These are phyloP conservation scores for Halophytophthora polymorphica DNA, from an alignment of 352 stramenopile genomes.

Conservation along the genomic window DNA sequence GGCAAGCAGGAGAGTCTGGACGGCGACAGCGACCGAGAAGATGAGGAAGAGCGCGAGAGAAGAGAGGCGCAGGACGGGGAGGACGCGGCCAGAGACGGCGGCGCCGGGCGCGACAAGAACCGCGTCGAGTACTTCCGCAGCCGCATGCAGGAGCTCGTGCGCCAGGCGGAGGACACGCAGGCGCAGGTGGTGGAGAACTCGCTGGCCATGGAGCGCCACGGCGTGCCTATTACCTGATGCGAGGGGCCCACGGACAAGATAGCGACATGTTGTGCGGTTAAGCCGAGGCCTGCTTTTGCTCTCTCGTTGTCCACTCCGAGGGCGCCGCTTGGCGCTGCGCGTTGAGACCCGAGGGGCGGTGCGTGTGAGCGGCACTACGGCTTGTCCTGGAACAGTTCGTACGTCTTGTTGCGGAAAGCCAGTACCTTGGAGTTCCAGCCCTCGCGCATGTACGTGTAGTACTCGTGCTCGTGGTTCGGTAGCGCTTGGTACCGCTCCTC, in stretches of 20 bases:
- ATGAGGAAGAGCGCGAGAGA: constrained; percentile 10
- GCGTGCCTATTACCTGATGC: constrained; percentile 30
- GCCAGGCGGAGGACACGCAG: constrained; percentile 67
- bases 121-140: constrained; percentile 49
- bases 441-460: constrained; percentile 72
- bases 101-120: constrained; percentile 5
- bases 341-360: background rate
- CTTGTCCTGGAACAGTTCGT: constrained; percentile 52
- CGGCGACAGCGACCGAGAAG: constrained; percentile 19
- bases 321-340: too few species aligned
- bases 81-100: constrained; percentile 5
- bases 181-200: constrained; percentile 61
- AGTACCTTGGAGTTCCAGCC: constrained; percentile 73
- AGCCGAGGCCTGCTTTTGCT: too few species aligned
- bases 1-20: constrained; percentile 19
- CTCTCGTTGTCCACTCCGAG: too few species aligned
- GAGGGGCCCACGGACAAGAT: too few species aligned
- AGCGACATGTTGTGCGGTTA: too few species aligned
- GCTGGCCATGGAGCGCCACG: constrained; percentile 44
- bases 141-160: constrained; percentile 71
- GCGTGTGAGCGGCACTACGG: constrained; percentile 7
- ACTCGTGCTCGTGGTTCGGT: constrained; percentile 75
- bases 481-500: constrained; percentile 61
- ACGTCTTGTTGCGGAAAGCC: constrained; percentile 50
- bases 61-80: background rate